A percentile compares a stretch with the other conserved stretches of the same genome.
Conservation (phyloP, 108 stramenopile species). For the Pseudonitzschia multistriata region DNA sequence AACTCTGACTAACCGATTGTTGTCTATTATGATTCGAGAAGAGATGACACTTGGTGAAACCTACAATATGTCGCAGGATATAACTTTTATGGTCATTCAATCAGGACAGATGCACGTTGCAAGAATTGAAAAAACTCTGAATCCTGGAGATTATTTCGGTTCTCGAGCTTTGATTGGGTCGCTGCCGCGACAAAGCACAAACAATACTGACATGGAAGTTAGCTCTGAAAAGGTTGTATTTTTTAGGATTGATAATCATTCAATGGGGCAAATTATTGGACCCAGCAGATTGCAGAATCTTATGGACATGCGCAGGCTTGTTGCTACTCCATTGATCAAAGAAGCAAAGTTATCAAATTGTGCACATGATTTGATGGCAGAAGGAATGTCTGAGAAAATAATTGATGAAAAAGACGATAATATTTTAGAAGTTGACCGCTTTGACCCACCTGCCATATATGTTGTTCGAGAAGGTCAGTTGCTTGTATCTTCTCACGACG, state of each 20-base stretch:
- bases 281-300: constrained; percentile 23
- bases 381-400: constrained; percentile 52
- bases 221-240: constrained; percentile 34
- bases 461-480: constrained; percentile 54
- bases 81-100: not conserved
- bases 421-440: constrained; percentile 1
- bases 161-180: constrained; percentile 74
- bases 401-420: constrained; percentile 44
- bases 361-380: constrained; percentile 46
- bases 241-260: constrained; percentile 35
- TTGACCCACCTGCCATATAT: constrained; percentile 41
- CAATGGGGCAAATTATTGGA: constrained; percentile 57
- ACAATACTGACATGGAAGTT: constrained; percentile 5
- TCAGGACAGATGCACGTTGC: constrained; percentile 7
- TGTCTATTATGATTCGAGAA: constrained; percentile 8
- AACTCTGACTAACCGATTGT: not conserved
- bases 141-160: constrained; percentile 77
- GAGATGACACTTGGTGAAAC: not conserved
- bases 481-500: constrained; percentile 25
- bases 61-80: constrained; percentile 12
- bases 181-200: constrained; percentile 15
- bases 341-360: constrained; percentile 31
- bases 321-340: constrained; percentile 2
- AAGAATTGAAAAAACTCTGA: not conserved
- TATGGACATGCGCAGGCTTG: constrained; percentile 18